Evolutionary conservation across 1,284 basidiomycete genomes (phyloP), one percentile per base, ranked within the genome.

Genomic region (Boletus semigastroideus): DNA sequence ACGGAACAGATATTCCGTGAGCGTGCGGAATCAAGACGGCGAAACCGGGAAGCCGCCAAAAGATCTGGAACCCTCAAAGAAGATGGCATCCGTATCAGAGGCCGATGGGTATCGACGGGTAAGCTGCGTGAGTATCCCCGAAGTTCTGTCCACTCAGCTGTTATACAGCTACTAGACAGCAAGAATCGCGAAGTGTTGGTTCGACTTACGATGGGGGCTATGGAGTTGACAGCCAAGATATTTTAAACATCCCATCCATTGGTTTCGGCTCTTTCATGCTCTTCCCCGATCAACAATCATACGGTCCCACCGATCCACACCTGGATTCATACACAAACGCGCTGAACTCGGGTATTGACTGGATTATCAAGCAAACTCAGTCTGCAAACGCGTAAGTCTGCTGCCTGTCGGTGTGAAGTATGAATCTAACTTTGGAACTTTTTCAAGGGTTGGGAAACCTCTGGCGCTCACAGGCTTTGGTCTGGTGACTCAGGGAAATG

Each of bases 161-260:
- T 49, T 37, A 16, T 48, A 51, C 55, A 75, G 76, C 67, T 49
- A 78, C 80, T 17, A 75, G 72, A 60, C 73, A 79, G 37, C 79
- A 82, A 56, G 63, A 67, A 49, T 46, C 55, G 5, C 58, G 55
- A 37, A 65, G 59, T 30, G 58, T 76, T 34, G 81, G 82, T 25
- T 57, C 80, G 20, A 71, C 73, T 17, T 83, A 79, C 53, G 79
- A 86, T 61, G 85, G 86, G 2, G 73, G 78, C 11, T 70, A 71
- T 31, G 84, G 85, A 41, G 82, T 87, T n/a, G 85, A 87, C 62
- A 80, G 78, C 51, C 77, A 84, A 59, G 86, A 87, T 57, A 83
- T 87, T 49, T 58, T 76, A 50, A 79, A 73, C 59, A 80, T 82
- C 53, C 79, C 80, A 0, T 25, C 76, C 14, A 79, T 87, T 55